Evolutionary conservation across 192 early-diverging fungal species (phyloP).

Genomic region (Spizellomyces punctatus): DNA sequence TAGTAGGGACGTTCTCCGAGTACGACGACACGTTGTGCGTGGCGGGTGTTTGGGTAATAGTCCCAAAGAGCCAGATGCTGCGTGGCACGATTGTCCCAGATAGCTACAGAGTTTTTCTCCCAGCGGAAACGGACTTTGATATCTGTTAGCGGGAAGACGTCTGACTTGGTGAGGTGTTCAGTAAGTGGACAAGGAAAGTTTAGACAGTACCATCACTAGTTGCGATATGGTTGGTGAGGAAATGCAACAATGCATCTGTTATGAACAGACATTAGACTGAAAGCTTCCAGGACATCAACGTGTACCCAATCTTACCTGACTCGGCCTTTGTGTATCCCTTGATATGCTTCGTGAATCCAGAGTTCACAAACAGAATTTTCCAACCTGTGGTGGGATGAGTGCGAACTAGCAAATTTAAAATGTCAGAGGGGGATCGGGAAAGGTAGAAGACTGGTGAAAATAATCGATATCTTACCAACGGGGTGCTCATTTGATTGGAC

Average conservation of each 20-base stretch:
- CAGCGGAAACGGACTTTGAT: constrained; percentile 33
- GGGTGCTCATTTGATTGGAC: constrained; percentile 8
- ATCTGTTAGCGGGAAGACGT: not conserved
- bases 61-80: constrained; percentile 54
- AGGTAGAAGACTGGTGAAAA: not conserved
- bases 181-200: not conserved
- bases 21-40: constrained; percentile 33
- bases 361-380: constrained; percentile 69
- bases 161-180: not conserved
- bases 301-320: constrained; percentile 26
- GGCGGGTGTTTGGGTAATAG: constrained; percentile 24
- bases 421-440: not conserved
- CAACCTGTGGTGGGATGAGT: constrained; percentile 73
- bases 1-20: constrained; percentile 47
- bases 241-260: constrained; percentile 53
- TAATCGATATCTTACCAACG: constrained; percentile 3
- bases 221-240: constrained; percentile 55
- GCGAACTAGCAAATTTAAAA: constrained; percentile 40
- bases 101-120: constrained; percentile 59
- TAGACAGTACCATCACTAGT: constrained; percentile 38
- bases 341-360: constrained; percentile 63
- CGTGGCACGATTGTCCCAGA: constrained; percentile 69
- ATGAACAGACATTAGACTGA: not conserved
- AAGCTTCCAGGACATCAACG: no score
- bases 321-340: constrained; percentile 51